phyloP scores from a whole-genome alignment of 2,329 filamentous ascomycete genomes.

The Cladorrhinum sp. region DNA sequence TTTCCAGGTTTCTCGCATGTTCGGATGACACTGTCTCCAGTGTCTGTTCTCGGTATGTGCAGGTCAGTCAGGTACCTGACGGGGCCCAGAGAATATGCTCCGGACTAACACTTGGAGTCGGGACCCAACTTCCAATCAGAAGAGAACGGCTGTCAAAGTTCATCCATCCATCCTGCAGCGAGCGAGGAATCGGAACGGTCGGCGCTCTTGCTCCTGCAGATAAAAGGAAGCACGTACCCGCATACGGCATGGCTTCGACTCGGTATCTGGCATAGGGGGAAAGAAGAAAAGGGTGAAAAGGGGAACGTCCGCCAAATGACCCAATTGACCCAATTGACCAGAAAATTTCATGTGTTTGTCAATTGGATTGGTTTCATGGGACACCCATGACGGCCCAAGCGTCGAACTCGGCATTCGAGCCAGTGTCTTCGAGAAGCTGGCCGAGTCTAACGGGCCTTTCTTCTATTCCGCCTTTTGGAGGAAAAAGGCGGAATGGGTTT shows the following conservation, averaged over 20 bases:
- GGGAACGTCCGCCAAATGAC: background rate
- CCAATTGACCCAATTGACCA: background rate
- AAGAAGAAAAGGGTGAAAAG: background rate
- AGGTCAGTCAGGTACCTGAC: background rate
- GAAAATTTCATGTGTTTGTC: background rate
- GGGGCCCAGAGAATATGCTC: background rate
- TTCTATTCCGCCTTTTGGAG: background rate
- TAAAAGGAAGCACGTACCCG: background rate
- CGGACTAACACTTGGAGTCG: background rate
- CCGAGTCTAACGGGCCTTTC: no score
- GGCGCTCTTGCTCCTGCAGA: background rate
- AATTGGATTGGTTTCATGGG: background rate
- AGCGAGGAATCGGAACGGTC: background rate
- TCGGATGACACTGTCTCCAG: slow-evolving; percentile 6
- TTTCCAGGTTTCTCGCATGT: background rate
- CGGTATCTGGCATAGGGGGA: background rate
- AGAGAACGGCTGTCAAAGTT: background rate
- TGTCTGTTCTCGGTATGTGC: background rate
- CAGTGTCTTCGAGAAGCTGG: background rate
- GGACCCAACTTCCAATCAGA: background rate
- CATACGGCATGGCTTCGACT: background rate
- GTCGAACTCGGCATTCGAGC: background rate
- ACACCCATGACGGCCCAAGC: background rate
- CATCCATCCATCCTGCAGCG: background rate
- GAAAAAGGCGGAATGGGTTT: background rate